Percentiles rank a stretch among this genome's conserved stretches.
Evolutionary conservation across 2,329 filamentous ascomycete species (phyloP).

Genomic region (Calonectria multiphialidica): DNA sequence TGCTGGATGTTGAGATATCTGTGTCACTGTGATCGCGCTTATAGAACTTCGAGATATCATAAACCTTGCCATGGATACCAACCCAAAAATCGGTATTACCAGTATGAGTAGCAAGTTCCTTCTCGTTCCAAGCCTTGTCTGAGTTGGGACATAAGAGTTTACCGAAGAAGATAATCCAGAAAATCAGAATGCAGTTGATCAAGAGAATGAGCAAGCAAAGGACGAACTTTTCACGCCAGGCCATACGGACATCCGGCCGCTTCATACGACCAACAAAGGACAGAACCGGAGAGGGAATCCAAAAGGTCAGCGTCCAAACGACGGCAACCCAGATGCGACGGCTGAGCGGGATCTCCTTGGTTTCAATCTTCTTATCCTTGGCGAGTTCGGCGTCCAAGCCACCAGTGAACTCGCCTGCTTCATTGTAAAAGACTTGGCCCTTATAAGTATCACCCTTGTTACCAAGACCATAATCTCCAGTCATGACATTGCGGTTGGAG

Average conservation of each 20-base stretch:
- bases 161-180: conserved; percentile 93
- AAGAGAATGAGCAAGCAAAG: conserved; percentile 84
- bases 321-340: conserved; percentile 84
- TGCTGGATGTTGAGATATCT: conserved; percentile 67
- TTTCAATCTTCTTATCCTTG: conserved; percentile 80
- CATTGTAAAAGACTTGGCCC: conserved; percentile 80
- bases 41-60: conserved; percentile 93
- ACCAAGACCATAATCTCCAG: conserved; percentile 91
- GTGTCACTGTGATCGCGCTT: conserved; percentile 85
- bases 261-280: conserved; percentile 93
- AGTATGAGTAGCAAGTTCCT: conserved; percentile 77
- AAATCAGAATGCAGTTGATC: conserved; percentile 84
- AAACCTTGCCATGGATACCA: conserved; percentile 87
- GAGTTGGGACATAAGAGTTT: conserved; percentile 89
- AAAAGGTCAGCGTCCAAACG: conserved; percentile 91
- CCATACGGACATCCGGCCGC: conserved; percentile 94
- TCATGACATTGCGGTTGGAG: conserved; percentile 66
- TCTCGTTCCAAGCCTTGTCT: conserved; percentile 86
- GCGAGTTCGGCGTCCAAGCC: conserved; percentile 83
- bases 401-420: conserved; percentile 75
- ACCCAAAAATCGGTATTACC: conserved; percentile 87
- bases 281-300: conserved; percentile 90
- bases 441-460: conserved; percentile 84
- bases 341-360: conserved; percentile 70
- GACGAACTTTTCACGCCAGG: conserved; percentile 95